Conservation (phyloP, 768 basidiomycete species). For the Dioszegia crocea region DNA sequence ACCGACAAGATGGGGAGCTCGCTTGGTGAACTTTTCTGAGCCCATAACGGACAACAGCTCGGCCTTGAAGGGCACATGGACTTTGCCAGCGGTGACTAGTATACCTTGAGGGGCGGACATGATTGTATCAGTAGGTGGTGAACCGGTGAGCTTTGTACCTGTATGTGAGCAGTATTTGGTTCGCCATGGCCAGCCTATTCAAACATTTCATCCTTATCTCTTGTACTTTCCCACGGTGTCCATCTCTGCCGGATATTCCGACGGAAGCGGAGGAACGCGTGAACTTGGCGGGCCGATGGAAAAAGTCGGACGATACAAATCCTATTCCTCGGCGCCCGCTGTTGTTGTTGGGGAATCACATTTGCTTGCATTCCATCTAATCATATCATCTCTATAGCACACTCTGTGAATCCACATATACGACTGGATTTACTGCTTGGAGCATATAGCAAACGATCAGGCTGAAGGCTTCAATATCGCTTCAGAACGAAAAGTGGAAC, state of each 20-base stretch:
- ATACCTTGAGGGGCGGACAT: constrained; percentile 37
- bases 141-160: not conserved
- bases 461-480: too few relatives aligned
- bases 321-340: not conserved
- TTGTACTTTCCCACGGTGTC: too few relatives aligned
- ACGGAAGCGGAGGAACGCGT: too few relatives aligned
- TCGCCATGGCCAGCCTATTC: too few relatives aligned
- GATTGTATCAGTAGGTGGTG: not conserved
- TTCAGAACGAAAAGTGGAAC: too few relatives aligned
- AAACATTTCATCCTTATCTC: too few relatives aligned
- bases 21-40: constrained; percentile 16
- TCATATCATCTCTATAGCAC: not conserved
- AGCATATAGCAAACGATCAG: not conserved
- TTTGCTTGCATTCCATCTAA: not conserved
- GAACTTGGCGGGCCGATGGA: not conserved
- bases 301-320: constrained; percentile 4
- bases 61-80: constrained; percentile 46
- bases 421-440: not conserved
- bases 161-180: too few relatives aligned
- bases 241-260: too few relatives aligned
- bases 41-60: constrained; percentile 37
- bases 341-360: too few relatives aligned
- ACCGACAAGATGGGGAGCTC: constrained; percentile 72
- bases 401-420: not conserved
- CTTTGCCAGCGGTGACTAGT: constrained; percentile 44